phyloP scores from a whole-genome alignment of 805 yeast genomes.

The Saccharomyces kudriavzevii region DNA sequence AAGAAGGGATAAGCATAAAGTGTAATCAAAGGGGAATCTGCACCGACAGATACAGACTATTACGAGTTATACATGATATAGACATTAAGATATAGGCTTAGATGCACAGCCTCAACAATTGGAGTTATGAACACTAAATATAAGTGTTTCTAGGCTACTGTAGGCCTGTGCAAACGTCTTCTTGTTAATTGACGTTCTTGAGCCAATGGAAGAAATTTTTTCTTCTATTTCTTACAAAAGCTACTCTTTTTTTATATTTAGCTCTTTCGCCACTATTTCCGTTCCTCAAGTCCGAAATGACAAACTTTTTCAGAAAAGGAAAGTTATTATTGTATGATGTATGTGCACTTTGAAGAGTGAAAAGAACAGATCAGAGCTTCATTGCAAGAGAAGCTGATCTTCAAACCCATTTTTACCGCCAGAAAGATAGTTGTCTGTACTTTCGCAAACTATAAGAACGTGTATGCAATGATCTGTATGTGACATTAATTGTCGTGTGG shows the following conservation, averaged over 20 bases:
- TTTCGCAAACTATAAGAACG: not conserved
- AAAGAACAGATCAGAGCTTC: no score
- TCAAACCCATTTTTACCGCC: not conserved
- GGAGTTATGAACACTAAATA: not conserved
- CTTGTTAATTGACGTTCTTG: not conserved
- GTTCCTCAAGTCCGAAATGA: not conserved
- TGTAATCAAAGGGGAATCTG: not conserved
- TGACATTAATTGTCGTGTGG: not conserved
- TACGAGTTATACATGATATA: not conserved
- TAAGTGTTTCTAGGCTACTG: not conserved
- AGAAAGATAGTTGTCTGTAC: no score
- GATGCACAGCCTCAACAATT: not conserved
- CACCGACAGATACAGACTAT: not conserved
- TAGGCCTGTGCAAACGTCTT: no score
- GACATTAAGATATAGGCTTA: not conserved
- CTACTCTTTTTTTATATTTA: not conserved
- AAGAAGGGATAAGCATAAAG: not conserved
- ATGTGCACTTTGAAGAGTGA: no score
- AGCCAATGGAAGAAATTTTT: not conserved
- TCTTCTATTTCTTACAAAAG: not conserved
- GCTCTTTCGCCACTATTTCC: not conserved
- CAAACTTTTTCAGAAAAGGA: no score
- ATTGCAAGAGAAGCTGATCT: not conserved
- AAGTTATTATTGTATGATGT: not conserved
- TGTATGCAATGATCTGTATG: not conserved